phyloP scores from a whole-genome alignment of 75 land plant species.

The Adiantum capillusveneris region DNA sequence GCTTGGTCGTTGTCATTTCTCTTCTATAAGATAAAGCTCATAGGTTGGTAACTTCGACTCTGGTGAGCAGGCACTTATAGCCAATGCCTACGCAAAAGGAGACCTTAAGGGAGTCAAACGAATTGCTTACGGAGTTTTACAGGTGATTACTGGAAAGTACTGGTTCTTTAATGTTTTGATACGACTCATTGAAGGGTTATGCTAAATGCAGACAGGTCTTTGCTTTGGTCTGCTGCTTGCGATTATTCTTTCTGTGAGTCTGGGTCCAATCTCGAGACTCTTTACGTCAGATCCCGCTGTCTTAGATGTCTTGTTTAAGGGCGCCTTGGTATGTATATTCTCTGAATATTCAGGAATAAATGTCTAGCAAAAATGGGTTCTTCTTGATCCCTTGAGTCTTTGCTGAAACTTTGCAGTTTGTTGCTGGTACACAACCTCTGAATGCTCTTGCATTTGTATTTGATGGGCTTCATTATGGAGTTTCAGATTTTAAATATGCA shows the following conservation, averaged over 20 bases:
- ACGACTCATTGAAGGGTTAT: not conserved
- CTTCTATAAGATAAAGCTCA: too few species aligned
- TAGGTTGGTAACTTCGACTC: too few species aligned
- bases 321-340: slow-evolving; percentile 57
- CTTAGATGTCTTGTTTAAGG: slow-evolving; percentile 38
- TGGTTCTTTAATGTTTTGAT: not conserved
- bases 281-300: slow-evolving; percentile 78
- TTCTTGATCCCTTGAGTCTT: not conserved
- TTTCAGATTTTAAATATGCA: slow-evolving; percentile 82
- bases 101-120: slow-evolving; percentile 59
- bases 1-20: too few species aligned
- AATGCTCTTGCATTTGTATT: slow-evolving; percentile 86
- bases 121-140: slow-evolving; percentile 48
- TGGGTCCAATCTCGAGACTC: slow-evolving; percentile 46
- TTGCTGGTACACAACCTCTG: slow-evolving; percentile 78
- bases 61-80: slow-evolving; percentile 82
- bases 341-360: too few species aligned
- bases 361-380: too few species aligned
- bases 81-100: slow-evolving; percentile 60
- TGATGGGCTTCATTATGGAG: slow-evolving; percentile 94
- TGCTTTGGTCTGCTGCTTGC: slow-evolving; percentile 53
- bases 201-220: slow-evolving; percentile 50
- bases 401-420: slow-evolving; percentile 71
- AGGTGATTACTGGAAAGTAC: slow-evolving; percentile 29
- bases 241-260: slow-evolving; percentile 40